A percentile compares a stretch with the other conserved stretches of the same genome.
Conservation (phyloP, 371 early-diverging fungal genomes). For the Syncephalis fuscata region DNA sequence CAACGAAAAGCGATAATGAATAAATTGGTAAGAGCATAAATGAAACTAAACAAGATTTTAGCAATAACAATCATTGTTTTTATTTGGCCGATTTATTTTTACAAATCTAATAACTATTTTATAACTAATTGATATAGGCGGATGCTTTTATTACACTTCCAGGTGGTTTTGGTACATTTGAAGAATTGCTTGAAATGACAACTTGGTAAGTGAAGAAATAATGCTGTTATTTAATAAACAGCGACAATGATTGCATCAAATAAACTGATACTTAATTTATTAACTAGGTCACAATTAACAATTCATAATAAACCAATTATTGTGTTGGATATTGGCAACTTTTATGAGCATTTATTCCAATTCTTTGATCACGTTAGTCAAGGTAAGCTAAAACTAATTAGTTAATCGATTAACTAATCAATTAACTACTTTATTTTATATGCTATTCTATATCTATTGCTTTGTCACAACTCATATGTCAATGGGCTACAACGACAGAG, state of each 20-base stretch:
- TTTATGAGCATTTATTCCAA: constrained; percentile 42
- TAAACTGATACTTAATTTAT: not conserved
- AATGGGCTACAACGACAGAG: no score
- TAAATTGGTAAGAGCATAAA: not conserved
- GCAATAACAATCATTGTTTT: no score
- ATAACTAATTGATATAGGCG: constrained; percentile 9
- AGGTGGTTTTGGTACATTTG: constrained; percentile 73
- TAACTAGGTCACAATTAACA: constrained; percentile 30
- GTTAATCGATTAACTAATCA: no score
- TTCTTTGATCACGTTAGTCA: constrained; percentile 37
- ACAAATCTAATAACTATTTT: no score
- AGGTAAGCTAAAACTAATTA: no score
- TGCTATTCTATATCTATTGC: no score
- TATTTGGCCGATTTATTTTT: no score
- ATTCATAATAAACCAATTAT: constrained; percentile 63
- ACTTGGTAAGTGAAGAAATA: constrained; percentile 38
- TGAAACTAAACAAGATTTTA: not conserved
- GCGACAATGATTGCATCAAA: no score
- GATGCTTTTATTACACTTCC: constrained; percentile 75
- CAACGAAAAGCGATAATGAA: no score
- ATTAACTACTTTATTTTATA: no score
- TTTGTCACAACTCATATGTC: no score
- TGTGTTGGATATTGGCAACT: constrained; percentile 54
- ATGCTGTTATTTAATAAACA: constrained; percentile 1
- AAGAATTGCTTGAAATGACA: constrained; percentile 70